Base-by-base conservation (phyloP, 192 early-diverging fungal genomes). In the Coemansia sp. region DNA sequence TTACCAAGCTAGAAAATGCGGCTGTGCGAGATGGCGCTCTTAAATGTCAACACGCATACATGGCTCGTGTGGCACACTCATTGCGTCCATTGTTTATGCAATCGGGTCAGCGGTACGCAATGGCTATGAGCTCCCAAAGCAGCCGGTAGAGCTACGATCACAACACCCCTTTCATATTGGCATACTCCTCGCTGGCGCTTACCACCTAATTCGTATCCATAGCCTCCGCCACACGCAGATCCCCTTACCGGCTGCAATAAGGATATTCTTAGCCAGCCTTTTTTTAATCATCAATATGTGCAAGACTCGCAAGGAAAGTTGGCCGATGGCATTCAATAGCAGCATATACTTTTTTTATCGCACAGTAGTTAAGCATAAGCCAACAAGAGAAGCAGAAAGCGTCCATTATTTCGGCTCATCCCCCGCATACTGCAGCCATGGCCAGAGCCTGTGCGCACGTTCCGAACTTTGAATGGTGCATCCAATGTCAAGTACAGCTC, bases 331-430 rank as follows among this genome's bases (percentile, higher is more conserved):
- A 54, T 32, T 54, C 29, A 32, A 54, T 54, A 29, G 10, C 61
- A 17, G 17, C 45, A 49, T n/a, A n/a, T n/a, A n/a, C 2, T 8
- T 43, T 17, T 61, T 8, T 12, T 39, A 25, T 43, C 29, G 19
- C 11, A 24, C 20, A 10, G 31, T 25, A 42, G 31, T 45, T 46
- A 25, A 64, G 45, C 62, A 64, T 46, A 38, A 20, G 58, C 58
- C 22, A 22, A 59, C 32, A 59, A 59, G 58, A 32, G 19, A 59
- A 59, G n/a, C n/a, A 20, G 9, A 45, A 25, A 6, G 6, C 36
- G 6, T 29, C 51, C 51, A 54, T 54, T 54, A 51, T 19, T 17
- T 32, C 51, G 51, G 51, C 51, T 54, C 51, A 31, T 54, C 51
- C 51, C 51, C 51, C 51, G 29, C 51, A 54, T 7, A 15, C 17